Conservation (phyloP, 2,329 filamentous ascomycete species). For the Zymoseptoria passerinii region DNA sequence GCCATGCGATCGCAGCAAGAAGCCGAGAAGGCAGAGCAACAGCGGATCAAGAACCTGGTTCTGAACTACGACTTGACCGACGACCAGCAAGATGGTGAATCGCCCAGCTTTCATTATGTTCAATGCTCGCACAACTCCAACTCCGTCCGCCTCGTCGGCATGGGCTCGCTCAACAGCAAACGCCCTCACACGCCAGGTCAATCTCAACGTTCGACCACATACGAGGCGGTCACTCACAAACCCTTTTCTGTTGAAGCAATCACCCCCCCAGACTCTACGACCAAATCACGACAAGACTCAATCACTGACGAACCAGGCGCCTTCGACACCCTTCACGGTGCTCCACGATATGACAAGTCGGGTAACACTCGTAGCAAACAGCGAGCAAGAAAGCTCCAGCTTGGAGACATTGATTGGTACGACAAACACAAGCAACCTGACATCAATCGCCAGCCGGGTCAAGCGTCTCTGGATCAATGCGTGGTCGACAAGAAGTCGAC, state of each 20-base stretch:
- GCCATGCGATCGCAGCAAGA: slow-evolving; percentile 95
- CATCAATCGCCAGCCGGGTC: slow-evolving; percentile 13
- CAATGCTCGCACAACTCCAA: slow-evolving; percentile 36
- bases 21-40: slow-evolving; percentile 90
- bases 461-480: slow-evolving; percentile 24
- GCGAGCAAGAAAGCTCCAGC: slow-evolving; percentile 79
- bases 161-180: slow-evolving; percentile 33
- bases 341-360: slow-evolving; percentile 47
- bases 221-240: slow-evolving; percentile 9
- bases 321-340: slow-evolving; percentile 34
- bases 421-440: slow-evolving; percentile 9
- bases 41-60: slow-evolving; percentile 95
- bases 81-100: slow-evolving; percentile 63
- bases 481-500: slow-evolving; percentile 22
- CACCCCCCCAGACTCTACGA: not conserved
- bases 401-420: slow-evolving; percentile 98
- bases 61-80: slow-evolving; percentile 92
- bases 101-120: slow-evolving; percentile 34
- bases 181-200: slow-evolving; percentile 20
- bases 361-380: slow-evolving; percentile 63
- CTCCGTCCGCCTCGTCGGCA: slow-evolving; percentile 38
- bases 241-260: not conserved
- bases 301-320: slow-evolving; percentile 26
- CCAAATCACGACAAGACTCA: slow-evolving; percentile 12
- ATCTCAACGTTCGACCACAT: slow-evolving; percentile 24